These are phyloP conservation scores for Alternaria dauci DNA, from an alignment of 2,329 filamentous ascomycete genomes.

Conservation along the genomic window DNA sequence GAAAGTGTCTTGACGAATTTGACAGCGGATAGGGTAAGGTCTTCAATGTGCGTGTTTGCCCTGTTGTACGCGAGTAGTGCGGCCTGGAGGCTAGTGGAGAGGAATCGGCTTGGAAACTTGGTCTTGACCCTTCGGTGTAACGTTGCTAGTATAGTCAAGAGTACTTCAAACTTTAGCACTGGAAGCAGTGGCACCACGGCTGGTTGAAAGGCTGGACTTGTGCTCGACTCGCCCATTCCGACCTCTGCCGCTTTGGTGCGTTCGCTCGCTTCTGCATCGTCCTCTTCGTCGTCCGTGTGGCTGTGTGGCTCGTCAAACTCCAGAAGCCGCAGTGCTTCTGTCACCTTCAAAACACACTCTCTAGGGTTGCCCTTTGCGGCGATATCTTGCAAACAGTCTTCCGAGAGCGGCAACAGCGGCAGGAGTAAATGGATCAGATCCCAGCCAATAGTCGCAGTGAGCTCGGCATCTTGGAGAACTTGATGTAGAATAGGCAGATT, in stretches of 20 bases:
- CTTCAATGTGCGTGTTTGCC: slow-evolving; percentile 63
- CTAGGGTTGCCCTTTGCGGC: slow-evolving; percentile 80
- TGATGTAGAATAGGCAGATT: slow-evolving; percentile 73
- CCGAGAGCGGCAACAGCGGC: slow-evolving; percentile 69
- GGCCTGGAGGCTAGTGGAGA: slow-evolving; percentile 78
- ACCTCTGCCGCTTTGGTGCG: slow-evolving; percentile 33
- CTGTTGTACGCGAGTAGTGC: slow-evolving; percentile 72
- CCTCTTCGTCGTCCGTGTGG: slow-evolving; percentile 60
- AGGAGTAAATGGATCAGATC: slow-evolving; percentile 80
- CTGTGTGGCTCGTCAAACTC: slow-evolving; percentile 60
- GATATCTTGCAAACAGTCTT: slow-evolving; percentile 75
- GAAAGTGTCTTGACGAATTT: slow-evolving; percentile 75
- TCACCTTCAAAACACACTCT: slow-evolving; percentile 82
- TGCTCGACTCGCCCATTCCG: slow-evolving; percentile 43
- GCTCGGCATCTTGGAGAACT: slow-evolving; percentile 71
- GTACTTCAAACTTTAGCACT: slow-evolving; percentile 69
- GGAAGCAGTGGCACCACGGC: slow-evolving; percentile 50
- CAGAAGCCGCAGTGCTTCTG: slow-evolving; percentile 72
- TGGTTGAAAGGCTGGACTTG: slow-evolving; percentile 35
- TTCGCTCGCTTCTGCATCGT: slow-evolving; percentile 34
- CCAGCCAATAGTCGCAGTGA: slow-evolving; percentile 83
- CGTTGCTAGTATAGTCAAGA: slow-evolving; percentile 76
- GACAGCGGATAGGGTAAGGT: slow-evolving; percentile 74
- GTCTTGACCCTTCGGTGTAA: slow-evolving; percentile 79
- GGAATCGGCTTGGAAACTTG: slow-evolving; percentile 78